Evolutionary conservation across 208 protist species (phyloP).

Genomic region (Acanthamoeba culbertsoni): DNA sequence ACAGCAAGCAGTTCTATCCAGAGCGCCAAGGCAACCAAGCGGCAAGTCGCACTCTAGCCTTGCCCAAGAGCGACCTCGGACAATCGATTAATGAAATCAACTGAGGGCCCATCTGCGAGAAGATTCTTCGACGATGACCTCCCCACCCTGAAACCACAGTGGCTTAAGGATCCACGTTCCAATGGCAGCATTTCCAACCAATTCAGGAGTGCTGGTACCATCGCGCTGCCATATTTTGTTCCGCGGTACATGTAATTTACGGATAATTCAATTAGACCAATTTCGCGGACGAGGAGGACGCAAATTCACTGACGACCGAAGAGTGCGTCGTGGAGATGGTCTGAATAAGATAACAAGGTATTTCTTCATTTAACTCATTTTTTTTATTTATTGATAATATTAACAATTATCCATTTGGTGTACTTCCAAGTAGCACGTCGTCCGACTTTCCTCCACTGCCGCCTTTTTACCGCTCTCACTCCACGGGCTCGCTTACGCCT

Average conservation of each 20-base stretch:
- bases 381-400: not conserved
- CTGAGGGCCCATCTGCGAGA: not conserved
- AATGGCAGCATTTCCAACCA: not conserved
- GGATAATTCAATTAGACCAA: not conserved
- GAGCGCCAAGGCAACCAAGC: too few species aligned
- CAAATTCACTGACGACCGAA: not conserved
- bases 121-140: not conserved
- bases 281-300: not conserved
- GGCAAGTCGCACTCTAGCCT: too few species aligned
- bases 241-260: not conserved
- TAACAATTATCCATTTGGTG: not conserved
- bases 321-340: not conserved
- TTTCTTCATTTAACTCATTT: not conserved
- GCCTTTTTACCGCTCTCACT: slow-evolving; percentile 11
- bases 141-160: not conserved
- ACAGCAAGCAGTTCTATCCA: too few species aligned
- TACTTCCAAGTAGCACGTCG: not conserved
- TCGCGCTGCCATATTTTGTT: not conserved
- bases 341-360: not conserved
- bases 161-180: not conserved
- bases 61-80: not conserved
- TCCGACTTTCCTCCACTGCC: not conserved
- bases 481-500: not conserved
- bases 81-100: not conserved
- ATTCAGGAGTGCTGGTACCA: not conserved